Conservation (phyloP, 305 asterid species). For the Petunia hybrid region DNA sequence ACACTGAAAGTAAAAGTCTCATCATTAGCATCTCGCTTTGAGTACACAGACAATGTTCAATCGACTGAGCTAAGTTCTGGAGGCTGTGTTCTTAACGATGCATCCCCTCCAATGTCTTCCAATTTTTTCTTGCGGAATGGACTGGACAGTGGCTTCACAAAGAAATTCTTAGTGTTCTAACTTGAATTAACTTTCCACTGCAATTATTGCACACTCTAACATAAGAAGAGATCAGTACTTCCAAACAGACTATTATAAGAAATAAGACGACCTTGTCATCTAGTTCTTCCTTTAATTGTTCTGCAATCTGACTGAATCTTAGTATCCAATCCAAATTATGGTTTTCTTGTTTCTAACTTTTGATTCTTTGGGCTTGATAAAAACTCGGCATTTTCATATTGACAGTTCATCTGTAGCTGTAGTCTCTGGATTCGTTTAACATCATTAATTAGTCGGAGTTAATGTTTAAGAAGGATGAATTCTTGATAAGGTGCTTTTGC, state of each 20-base stretch:
- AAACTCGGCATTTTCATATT: background rate
- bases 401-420: background rate
- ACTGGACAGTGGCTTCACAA: conserved; percentile 72
- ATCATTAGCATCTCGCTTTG: conserved; percentile 52
- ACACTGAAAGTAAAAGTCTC: conserved; percentile 43
- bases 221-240: too few relatives aligned
- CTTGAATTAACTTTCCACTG: too few relatives aligned
- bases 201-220: too few relatives aligned
- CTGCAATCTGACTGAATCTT: background rate
- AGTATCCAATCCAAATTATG: background rate
- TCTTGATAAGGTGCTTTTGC: background rate
- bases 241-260: background rate
- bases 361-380: background rate
- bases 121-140: conserved; percentile 86
- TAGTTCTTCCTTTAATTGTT: background rate
- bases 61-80: conserved; percentile 72
- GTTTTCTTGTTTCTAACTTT: background rate
- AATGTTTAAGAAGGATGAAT: background rate
- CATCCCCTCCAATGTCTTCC: conserved; percentile 52
- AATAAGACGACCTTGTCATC: background rate
- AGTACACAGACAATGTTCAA: conserved; percentile 56
- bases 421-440: background rate
- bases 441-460: background rate
- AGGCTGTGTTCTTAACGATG: conserved; percentile 69
- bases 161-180: conserved; percentile 40